These are phyloP conservation scores for Vitis labrusca DNA, from an alignment of 164 flowering plant species.

Conservation along the genomic window DNA sequence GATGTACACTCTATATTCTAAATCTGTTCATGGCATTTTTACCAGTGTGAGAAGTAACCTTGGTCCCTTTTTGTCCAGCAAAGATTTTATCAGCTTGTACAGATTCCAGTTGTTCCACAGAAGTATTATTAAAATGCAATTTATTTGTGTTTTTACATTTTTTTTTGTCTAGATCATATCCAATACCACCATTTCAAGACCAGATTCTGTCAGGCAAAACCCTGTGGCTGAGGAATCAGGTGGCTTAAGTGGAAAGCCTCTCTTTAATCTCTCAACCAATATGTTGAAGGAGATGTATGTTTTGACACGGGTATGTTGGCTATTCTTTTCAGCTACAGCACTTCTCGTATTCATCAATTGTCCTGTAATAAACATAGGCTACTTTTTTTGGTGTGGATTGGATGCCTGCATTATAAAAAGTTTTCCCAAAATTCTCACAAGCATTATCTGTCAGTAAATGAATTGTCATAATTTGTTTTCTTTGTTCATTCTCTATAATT, in stretches of 20 bases:
- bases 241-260: conserved; percentile 97
- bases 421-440: no score
- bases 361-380: no score
- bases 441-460: no score
- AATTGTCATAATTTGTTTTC: no score
- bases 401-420: no score
- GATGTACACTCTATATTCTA: background rate
- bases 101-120: no score
- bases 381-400: no score
- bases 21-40: background rate
- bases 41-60: no score
- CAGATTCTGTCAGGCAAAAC: conserved; percentile 55
- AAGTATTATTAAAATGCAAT: background rate
- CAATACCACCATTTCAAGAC: conserved; percentile 94
- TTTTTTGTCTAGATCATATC: conserved; percentile 70
- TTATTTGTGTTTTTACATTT: background rate
- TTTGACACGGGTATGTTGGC: conserved; percentile 71
- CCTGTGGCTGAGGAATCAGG: conserved; percentile 80
- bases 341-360: background rate
- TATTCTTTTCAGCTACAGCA: background rate
- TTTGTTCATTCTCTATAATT: no score
- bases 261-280: conserved; percentile 70
- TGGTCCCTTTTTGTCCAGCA: no score
- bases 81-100: no score
- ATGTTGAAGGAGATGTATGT: conserved; percentile 88